Conservation (phyloP, 192 early-diverging fungal genomes). For the Polychytrium aggregatum region DNA sequence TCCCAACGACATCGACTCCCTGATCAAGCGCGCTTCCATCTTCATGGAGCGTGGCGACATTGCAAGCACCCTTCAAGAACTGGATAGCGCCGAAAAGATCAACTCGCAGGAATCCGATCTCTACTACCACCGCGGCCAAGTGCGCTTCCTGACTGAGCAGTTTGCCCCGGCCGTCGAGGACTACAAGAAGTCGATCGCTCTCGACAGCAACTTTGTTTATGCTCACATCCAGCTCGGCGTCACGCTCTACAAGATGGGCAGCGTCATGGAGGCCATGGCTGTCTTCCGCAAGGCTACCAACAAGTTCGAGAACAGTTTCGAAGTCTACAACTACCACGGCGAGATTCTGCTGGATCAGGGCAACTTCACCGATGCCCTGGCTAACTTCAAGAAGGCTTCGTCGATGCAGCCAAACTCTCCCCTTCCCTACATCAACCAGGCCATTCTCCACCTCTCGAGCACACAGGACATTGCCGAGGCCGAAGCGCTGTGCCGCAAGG, state of each 20-base stretch:
- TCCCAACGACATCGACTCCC: slow-evolving; percentile 66
- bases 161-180: slow-evolving; percentile 70
- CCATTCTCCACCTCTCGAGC: slow-evolving; percentile 56
- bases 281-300: slow-evolving; percentile 72
- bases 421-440: slow-evolving; percentile 97
- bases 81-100: slow-evolving; percentile 56
- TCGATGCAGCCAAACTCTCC: slow-evolving; percentile 69
- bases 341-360: slow-evolving; percentile 86
- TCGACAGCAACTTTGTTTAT: slow-evolving; percentile 75
- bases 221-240: slow-evolving; percentile 92
- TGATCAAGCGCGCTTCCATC: slow-evolving; percentile 83
- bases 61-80: slow-evolving; percentile 48
- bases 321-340: slow-evolving; percentile 96
- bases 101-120: slow-evolving; percentile 71
- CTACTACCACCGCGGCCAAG: slow-evolving; percentile 76
- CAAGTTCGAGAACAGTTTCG: slow-evolving; percentile 67
- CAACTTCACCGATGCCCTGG: slow-evolving; percentile 66
- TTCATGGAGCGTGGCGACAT: slow-evolving; percentile 78
- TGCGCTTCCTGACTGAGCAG: slow-evolving; percentile 76
- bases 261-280: slow-evolving; percentile 55
- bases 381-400: slow-evolving; percentile 81
- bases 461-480: slow-evolving; percentile 62
- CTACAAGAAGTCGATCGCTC: slow-evolving; percentile 65
- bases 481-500: slow-evolving; percentile 62
- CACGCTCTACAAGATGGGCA: slow-evolving; percentile 80